Base-by-base conservation (phyloP, 2,329 filamentous ascomycete genomes). In the Daldinia eschscholtzii region DNA sequence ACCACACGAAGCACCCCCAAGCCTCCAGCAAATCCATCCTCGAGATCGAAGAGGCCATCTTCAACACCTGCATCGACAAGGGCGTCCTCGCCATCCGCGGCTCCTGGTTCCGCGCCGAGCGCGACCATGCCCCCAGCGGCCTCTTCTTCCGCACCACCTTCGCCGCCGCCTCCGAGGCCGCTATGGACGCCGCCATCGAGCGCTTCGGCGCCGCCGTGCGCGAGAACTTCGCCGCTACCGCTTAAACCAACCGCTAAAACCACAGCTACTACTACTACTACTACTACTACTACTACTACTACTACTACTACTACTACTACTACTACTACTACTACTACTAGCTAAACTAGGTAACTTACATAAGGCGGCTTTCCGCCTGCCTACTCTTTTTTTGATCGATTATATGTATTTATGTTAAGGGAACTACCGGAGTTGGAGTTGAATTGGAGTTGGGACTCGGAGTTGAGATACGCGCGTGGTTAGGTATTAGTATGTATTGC, bases 71-170 rank as follows among this genome's bases (percentile, higher is more conserved):
- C 70, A 91, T 98, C 63, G 87, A 90, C 3, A 87, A 91, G 74
- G 92, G 93, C 23, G 93, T 96, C 4, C 85, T 99, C 52, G 85
- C 96, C 1, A 93, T 92, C 65, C 87, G 92, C 55, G 96, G 96
- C 3, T 94, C 91, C 55, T 99, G 94, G 94, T 99, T 98, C 86
- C 87, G 89, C 65, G 92, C 94, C 0, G 91, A 96, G 77, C 87
- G 86, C 48, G 84, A 87, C 55, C 85, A 83, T 76, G 84, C 81
- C 3, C 84, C 85, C 7, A 83, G 85, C 10, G 91, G 89, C 30
- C 84, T 97, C 80, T 98, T 93, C 83, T 97, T 98, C 85, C 88
- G 96, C 59, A 90, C 93, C 3, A 99, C 95, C 0, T 99, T 92
- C 82, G 94, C 95, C 0, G 91, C 94, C 41, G 94, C 94, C 1